Percentiles rank a stretch among this genome's conserved stretches.
These are phyloP conservation scores for Dactylellina haptotyla DNA, from an alignment of 2,329 filamentous ascomycete genomes.

Conservation along the genomic window DNA sequence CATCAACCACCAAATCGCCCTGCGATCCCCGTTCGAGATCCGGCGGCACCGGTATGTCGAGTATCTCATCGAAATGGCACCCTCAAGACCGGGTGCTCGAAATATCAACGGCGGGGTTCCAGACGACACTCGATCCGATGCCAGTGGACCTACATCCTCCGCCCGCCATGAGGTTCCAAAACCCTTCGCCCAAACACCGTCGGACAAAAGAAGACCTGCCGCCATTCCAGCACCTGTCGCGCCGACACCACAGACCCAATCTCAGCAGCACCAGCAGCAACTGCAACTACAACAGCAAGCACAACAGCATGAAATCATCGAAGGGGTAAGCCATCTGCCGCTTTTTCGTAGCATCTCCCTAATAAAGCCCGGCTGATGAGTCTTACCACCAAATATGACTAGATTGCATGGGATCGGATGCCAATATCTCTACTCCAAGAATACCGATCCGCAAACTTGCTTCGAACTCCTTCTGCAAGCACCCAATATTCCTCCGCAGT, in stretches of 20 bases:
- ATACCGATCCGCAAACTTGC: slow-evolving; percentile 78
- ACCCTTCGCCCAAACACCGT: background rate
- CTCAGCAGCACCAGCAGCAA: slow-evolving; percentile 3
- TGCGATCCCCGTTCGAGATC: background rate
- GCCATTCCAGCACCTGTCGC: background rate
- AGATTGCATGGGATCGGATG: slow-evolving; percentile 62
- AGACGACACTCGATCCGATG: slow-evolving; percentile 24
- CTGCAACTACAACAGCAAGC: slow-evolving; percentile 7
- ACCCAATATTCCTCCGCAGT: slow-evolving; percentile 72
- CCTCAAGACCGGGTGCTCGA: slow-evolving; percentile 19
- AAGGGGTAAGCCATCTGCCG: slow-evolving; percentile 10
- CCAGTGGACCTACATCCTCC: slow-evolving; percentile 13
- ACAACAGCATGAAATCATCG: slow-evolving; percentile 14
- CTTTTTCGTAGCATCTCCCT: background rate
- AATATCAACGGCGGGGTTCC: background rate
- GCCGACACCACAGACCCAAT: background rate
- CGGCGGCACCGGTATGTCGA: background rate
- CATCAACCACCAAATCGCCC: background rate
- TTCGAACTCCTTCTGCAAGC: slow-evolving; percentile 76
- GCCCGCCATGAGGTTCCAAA: slow-evolving; percentile 21
- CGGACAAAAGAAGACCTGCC: slow-evolving; percentile 23
- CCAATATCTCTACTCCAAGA: slow-evolving; percentile 71
- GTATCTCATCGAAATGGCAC: slow-evolving; percentile 18
- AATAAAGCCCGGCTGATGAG: background rate
- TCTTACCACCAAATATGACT: slow-evolving; percentile 48